phyloP scores from a whole-genome alignment of 2,329 filamentous ascomycete genomes.

The Microdochium paspali region DNA sequence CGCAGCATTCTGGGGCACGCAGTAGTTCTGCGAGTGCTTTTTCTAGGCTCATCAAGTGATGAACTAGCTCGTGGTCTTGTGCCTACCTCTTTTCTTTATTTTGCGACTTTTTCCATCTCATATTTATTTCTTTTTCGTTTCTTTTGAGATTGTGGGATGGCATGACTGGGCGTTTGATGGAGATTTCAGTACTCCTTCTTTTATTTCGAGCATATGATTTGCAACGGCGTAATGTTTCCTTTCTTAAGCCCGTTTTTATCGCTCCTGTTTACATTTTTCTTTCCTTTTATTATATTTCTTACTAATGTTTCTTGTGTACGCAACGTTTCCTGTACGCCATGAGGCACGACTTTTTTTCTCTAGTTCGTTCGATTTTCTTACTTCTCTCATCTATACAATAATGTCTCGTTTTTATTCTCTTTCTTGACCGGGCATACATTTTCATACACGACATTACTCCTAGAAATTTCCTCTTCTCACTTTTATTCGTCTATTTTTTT shows the following conservation, averaged over 20 bases:
- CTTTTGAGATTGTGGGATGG: no score
- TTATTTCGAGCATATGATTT: no score
- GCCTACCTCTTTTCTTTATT: no score
- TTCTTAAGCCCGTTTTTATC: neutral
- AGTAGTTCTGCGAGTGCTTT: constrained; percentile 1
- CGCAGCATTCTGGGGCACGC: constrained; percentile 28
- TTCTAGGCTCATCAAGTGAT: neutral
- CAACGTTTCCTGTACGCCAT: constrained; percentile 5
- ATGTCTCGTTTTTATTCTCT: constrained; percentile 6
- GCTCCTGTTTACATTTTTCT: constrained; percentile 1
- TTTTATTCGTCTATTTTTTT: no score
- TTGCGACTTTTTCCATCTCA: no score
- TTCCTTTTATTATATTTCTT: constrained; percentile 5
- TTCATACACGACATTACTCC: constrained; percentile 2
- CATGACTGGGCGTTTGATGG: no score
- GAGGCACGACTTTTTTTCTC: neutral
- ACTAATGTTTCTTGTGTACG: constrained; percentile 4
- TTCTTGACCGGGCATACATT: constrained; percentile 1
- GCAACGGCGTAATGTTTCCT: no score
- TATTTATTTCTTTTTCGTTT: no score
- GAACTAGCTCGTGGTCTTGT: no score
- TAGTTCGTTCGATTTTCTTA: constrained; percentile 11
- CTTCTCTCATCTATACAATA: constrained; percentile 11
- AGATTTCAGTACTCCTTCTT: no score
- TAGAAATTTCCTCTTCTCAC: constrained; percentile 1